A percentile compares a stretch with the other conserved stretches of the same genome.
Conservation (phyloP, 169 alveolate species). For the Plasmodium knowlesi region DNA sequence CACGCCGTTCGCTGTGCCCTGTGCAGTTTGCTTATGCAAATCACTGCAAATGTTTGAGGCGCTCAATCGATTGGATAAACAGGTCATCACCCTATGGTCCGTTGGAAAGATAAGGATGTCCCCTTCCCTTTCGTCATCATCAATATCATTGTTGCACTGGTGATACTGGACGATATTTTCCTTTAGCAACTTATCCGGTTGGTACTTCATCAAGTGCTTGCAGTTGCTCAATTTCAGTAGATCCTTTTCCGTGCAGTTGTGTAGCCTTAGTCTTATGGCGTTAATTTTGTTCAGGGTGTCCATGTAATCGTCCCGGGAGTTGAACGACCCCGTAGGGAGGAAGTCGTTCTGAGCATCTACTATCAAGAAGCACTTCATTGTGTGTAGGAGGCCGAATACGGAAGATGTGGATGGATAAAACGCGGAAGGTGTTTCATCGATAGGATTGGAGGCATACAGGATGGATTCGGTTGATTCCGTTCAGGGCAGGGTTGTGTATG, state of each 20-base stretch:
- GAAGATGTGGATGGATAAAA: neutral
- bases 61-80: neutral
- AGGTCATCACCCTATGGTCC: neutral
- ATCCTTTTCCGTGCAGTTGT: constrained; percentile 22
- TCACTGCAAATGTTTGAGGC: neutral
- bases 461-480: neutral
- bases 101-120: constrained; percentile 46
- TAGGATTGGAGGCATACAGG: neutral
- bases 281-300: constrained; percentile 42
- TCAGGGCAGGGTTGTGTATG: neutral
- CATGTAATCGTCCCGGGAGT: constrained; percentile 29
- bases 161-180: constrained; percentile 38
- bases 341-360: constrained; percentile 75
- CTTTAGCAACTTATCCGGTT: neutral
- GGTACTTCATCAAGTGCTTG: constrained; percentile 8
- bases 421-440: neutral
- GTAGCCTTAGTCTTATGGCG: constrained; percentile 29
- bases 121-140: constrained; percentile 10
- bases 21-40: neutral
- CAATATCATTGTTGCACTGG: constrained; percentile 39
- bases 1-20: neutral
- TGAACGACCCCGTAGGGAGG: constrained; percentile 57
- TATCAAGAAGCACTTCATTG: constrained; percentile 63
- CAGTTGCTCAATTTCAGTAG: constrained; percentile 31
- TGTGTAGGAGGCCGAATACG: neutral